Evolutionary conservation across 1,284 basidiomycete species (phyloP), one percentile per base, ranked within the genome.

Genomic region (Cutaneotrichosporon cavernicola): DNA sequence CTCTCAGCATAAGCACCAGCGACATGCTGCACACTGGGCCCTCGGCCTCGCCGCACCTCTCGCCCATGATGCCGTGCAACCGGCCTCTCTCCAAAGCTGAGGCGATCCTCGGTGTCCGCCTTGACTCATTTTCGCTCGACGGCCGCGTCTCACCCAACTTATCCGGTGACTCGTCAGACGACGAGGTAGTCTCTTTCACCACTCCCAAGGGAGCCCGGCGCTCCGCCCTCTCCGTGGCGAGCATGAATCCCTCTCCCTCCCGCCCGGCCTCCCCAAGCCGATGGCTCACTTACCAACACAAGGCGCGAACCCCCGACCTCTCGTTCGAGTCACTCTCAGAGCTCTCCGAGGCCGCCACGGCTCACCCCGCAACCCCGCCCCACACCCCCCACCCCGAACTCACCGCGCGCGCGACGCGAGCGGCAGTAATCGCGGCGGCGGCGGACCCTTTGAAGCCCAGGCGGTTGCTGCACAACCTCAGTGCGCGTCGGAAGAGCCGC

Each of bases 181-280:
- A 62, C 10, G 61, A 62, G 49, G 26, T 57, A 11, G 31, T 62
- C 22, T 58, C 61, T 30, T 57, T 62, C 16, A 16, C 61, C 21
- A 62, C 56, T 18, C 61, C 61, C 5, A 22, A n/a, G 6, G 49
- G 56, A 26, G 61, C 47, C 2, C 61, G 34, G 4, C 61, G 61
- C 30, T 57, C 61, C 6, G 56, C 55, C 3, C 51, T 49, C 5
- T 57, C 56, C 32, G 18, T 62, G 16, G 21, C 47, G 46, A 50
- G 53, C 36, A 4, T 62, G 18, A 56, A 8, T 26, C 18, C 55
- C 21, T 21, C 22, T 11, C 38, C 38, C 13, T 9, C 51, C 51
- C 22, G 21, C 49, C 21, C 49, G 3, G 14, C 18, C 31, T 13
- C 31, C 8, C 30, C 31, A 9, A 14, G 14, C 16, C 30, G 43